Conservation (phyloP, 176 grass and related monocot species). For the Secale cereale region DNA sequence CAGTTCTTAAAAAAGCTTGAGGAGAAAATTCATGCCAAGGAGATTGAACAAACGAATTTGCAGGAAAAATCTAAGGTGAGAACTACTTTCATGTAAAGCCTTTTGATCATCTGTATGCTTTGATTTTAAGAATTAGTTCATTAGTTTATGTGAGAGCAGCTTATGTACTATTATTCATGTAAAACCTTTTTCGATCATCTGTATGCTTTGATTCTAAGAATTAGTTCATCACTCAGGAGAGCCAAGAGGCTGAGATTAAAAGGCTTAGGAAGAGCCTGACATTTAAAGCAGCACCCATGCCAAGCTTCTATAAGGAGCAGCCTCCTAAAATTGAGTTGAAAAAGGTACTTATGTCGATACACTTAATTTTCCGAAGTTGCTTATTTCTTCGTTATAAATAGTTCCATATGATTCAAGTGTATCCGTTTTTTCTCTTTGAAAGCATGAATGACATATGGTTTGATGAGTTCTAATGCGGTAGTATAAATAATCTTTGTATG, state of each 20-base stretch:
- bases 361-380: conserved; percentile 5
- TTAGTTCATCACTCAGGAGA: conserved; percentile 59
- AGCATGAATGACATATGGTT: not conserved
- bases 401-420: not conserved
- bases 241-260: conserved; percentile 95
- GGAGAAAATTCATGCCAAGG: conserved; percentile 86
- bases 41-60: conserved; percentile 82
- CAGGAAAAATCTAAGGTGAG: conserved; percentile 89
- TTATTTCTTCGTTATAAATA: not conserved
- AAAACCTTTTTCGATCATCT: conserved; percentile 15
- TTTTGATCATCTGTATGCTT: not conserved
- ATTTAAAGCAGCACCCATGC: conserved; percentile 94
- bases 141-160: no score
- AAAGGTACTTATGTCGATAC: conserved; percentile 52
- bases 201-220: conserved; percentile 13
- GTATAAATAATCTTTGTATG: not conserved
- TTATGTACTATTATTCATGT: not conserved
- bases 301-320: conserved; percentile 93
- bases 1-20: conserved; percentile 95
- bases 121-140: not conserved
- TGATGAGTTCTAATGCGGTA: not conserved
- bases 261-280: conserved; percentile 89
- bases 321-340: conserved; percentile 89
- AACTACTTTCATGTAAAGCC: not conserved
- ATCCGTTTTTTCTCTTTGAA: conserved; percentile 12